These are phyloP conservation scores for Rhizopogon sp. DNA, from an alignment of 768 basidiomycete species.

Conservation along the genomic window DNA sequence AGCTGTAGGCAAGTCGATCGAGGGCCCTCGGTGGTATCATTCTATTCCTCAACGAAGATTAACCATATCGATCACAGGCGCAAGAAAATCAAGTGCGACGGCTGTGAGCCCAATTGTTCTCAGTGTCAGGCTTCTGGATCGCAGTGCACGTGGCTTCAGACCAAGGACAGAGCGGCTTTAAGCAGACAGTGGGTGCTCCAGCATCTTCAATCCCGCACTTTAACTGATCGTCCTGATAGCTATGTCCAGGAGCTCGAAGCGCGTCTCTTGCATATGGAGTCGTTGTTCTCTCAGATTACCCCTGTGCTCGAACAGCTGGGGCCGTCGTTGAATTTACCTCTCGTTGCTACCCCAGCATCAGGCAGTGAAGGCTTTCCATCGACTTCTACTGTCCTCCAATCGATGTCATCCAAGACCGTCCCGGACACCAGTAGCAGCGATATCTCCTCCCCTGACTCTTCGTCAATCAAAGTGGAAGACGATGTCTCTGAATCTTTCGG, in stretches of 20 bases:
- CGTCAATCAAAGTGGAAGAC: conserved; percentile 42
- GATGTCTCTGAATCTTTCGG: conserved; percentile 84
- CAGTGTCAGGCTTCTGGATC: conserved; percentile 73
- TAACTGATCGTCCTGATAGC: conserved; percentile 34
- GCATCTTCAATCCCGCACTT: conserved; percentile 1
- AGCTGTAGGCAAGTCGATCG: conserved; percentile 64
- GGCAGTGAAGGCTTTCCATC: conserved; percentile 15
- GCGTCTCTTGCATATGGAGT: conserved; percentile 83
- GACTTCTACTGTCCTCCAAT: conserved; percentile 26
- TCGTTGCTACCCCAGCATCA: conserved; percentile 23
- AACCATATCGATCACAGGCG: conserved; percentile 42
- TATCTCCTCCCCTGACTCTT: conserved; percentile 27
- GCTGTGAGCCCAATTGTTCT: conserved; percentile 79
- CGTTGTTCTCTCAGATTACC: conserved; percentile 76
- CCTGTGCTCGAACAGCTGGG: conserved; percentile 74
- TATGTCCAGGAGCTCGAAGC: conserved; percentile 92
- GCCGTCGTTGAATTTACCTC: conserved; percentile 42
- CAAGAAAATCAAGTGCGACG: conserved; percentile 94
- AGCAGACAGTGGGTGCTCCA: conserved; percentile 72
- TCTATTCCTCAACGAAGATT: conserved; percentile 10
- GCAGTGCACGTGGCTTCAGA: conserved; percentile 86
- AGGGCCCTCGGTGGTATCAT: conserved; percentile 3
- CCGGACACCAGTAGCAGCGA: conserved; percentile 29
- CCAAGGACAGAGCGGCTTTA: conserved; percentile 84
- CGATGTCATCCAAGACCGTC: conserved; percentile 33